Evolutionary conservation across 23 red algal species (phyloP).

Genomic region (Gracilaria gracilis): DNA sequence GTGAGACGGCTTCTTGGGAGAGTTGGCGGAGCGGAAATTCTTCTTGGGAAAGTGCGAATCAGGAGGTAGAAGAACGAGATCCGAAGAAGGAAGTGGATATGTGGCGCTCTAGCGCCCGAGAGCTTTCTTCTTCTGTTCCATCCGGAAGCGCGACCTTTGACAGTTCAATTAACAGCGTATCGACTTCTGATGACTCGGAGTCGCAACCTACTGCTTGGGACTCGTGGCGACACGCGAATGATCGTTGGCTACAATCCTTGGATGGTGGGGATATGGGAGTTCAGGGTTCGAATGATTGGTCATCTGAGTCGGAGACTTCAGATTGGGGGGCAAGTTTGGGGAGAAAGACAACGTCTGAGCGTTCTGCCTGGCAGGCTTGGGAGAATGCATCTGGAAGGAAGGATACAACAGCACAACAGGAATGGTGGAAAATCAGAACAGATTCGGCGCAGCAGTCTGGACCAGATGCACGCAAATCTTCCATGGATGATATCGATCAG

Average conservation of each 20-base stretch:
- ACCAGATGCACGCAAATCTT: not conserved
- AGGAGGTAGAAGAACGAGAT: conserved; percentile 36
- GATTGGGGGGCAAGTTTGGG: conserved; percentile 57
- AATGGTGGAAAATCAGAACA: conserved; percentile 35
- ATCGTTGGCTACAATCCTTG: conserved; percentile 38
- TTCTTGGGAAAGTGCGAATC: conserved; percentile 29
- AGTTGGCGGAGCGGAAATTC: conserved; percentile 41
- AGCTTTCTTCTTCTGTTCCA: conserved; percentile 21
- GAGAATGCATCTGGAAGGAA: not conserved
- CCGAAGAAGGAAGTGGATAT: conserved; percentile 81
- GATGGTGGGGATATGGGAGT: not conserved
- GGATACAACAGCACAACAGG: not conserved
- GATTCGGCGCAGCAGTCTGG: not conserved
- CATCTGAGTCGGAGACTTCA: not conserved
- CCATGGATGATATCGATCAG: conserved; percentile 19
- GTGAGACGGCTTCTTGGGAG: conserved; percentile 40
- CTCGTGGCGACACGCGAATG: conserved; percentile 45
- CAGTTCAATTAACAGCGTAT: not conserved
- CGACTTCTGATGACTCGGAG: not conserved
- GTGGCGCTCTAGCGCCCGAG: conserved; percentile 69
- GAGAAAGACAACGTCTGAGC: conserved; percentile 50
- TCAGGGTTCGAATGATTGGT: not conserved
- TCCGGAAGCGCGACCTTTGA: not conserved
- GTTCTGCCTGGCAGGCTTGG: conserved; percentile 65
- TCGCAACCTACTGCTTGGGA: conserved; percentile 38